Base-by-base conservation (phyloP, 805 yeast species). In the Lipomyces japonicus region DNA sequence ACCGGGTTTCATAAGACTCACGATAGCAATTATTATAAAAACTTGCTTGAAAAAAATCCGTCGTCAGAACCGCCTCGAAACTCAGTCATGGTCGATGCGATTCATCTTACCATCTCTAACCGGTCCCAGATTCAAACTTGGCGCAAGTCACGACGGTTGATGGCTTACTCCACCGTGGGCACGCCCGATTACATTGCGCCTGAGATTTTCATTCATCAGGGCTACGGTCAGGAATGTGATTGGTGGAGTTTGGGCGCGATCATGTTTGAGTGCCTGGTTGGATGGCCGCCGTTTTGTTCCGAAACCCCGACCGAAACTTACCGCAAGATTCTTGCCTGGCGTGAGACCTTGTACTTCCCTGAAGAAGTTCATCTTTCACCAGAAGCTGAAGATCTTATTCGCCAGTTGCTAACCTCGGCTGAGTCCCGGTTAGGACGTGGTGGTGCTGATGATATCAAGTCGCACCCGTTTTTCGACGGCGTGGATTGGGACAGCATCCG, bases 241-340 rank as follows among this genome's bases (percentile, higher is more conserved):
- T 89, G 97, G 97, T 89, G 97, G 97, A 85, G 95, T 6, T 70
- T 89, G 39, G 97, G 97, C 26, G 95, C 96, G 1, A 89, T 89
- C 64, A 90, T 89, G 97, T 89, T 84, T 68, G 97, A 89, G 74
- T 89, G 97, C 71, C 72, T 89, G 55, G 86, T 89, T 53, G 97
- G 97, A 28, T 89, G 96, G 95, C 96, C 97, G 23, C 97, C 97
- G 41, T 89, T 89, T 68, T 89, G 96, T 71, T 82, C 93, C 0
- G 96, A 89, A 63, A 86, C 95, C 9, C 95, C 96, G 9, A 95
- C 87, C 54, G 97, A 89, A 60, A 89, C 97, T 0, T 89, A 89
- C 68, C 77, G 90, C 48, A 89, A 90, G 76, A 89, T 89, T 62
- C 75, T 89, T 65, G 86, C 86, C 67, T 89, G 95, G 90, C 87